Conservation (phyloP, 306 rosid species). For the Cicer arietinum region DNA sequence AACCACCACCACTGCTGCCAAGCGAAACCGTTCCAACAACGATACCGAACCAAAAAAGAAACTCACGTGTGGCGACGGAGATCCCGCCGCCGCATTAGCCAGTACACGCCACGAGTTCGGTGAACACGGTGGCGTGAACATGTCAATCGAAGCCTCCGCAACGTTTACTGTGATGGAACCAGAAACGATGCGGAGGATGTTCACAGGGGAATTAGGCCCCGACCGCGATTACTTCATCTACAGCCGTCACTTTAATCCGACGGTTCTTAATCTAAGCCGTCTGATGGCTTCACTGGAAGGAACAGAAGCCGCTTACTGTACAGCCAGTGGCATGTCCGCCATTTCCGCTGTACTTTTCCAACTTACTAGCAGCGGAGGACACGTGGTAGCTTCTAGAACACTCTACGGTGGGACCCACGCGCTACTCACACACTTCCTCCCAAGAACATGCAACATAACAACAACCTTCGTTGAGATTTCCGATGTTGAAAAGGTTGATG, state of each 20-base stretch:
- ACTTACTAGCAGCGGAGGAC: conserved; percentile 67
- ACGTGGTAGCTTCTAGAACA: conserved; percentile 66
- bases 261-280: conserved; percentile 83
- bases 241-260: conserved; percentile 99
- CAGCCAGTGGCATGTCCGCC: conserved; percentile 94
- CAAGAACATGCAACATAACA: conserved; percentile 60
- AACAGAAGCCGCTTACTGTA: conserved; percentile 96
- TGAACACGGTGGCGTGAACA: conserved; percentile 97
- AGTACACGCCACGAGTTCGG: conserved; percentile 90
- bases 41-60: conserved; percentile 52
- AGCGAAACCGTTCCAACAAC: conserved; percentile 52
- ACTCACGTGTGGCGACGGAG: background rate
- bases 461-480: conserved; percentile 71
- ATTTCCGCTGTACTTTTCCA: conserved; percentile 70
- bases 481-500: conserved; percentile 59
- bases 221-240: conserved; percentile 89
- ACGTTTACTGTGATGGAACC: conserved; percentile 99
- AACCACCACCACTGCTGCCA: conserved; percentile 38
- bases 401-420: conserved; percentile 96
- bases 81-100: conserved; percentile 82
- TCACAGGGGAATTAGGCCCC: conserved; percentile 86
- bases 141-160: conserved; percentile 99
- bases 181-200: conserved; percentile 88
- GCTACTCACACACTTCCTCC: conserved; percentile 72
- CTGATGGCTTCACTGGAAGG: conserved; percentile 91